Percentiles rank a stretch among this genome's conserved stretches.
Conservation (phyloP, 495 filamentous ascomycete genomes). For the Penicilliopsis zonata region DNA sequence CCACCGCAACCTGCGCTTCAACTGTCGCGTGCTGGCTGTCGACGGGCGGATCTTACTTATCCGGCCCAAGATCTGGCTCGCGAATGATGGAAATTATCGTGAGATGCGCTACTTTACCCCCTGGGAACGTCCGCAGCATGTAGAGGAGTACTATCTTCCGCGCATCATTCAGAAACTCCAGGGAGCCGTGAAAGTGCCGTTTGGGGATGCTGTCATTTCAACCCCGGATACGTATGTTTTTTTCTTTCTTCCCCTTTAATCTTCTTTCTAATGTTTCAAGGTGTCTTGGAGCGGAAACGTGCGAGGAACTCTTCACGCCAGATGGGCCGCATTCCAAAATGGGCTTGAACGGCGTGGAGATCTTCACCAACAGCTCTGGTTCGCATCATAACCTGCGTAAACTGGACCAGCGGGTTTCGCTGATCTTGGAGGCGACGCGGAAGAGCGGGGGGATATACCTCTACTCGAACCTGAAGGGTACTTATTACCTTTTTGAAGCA, state of each 20-base stretch:
- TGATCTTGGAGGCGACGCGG: slow-evolving; percentile 68
- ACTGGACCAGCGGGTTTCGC: slow-evolving; percentile 56
- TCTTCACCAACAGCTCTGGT: slow-evolving; percentile 66
- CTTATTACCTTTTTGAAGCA: slow-evolving; percentile 21
- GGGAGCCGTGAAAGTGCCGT: slow-evolving; percentile 48
- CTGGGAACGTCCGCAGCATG: slow-evolving; percentile 44
- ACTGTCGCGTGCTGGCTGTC: slow-evolving; percentile 59
- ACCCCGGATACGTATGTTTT: slow-evolving; percentile 65
- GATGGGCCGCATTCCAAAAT: no score
- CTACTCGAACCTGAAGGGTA: slow-evolving; percentile 48
- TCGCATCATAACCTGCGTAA: slow-evolving; percentile 67
- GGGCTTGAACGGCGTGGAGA: slow-evolving; percentile 55
- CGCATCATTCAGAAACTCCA: slow-evolving; percentile 47
- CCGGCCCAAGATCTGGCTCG: slow-evolving; percentile 73
- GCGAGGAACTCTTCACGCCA: slow-evolving; percentile 71
- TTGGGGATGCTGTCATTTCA: slow-evolving; percentile 68
- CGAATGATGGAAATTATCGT: slow-evolving; percentile 50
- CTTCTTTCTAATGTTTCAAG: no score
- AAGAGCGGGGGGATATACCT: slow-evolving; percentile 67
- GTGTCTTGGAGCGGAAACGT: slow-evolving; percentile 62
- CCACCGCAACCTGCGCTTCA: slow-evolving; percentile 61
- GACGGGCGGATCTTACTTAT: slow-evolving; percentile 62
- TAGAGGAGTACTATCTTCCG: slow-evolving; percentile 68
- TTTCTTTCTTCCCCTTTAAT: no score
- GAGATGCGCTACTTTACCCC: slow-evolving; percentile 50